Evolutionary conservation across 2,329 filamentous ascomycete genomes (phyloP).

Genomic region (Phialophora expanda): DNA sequence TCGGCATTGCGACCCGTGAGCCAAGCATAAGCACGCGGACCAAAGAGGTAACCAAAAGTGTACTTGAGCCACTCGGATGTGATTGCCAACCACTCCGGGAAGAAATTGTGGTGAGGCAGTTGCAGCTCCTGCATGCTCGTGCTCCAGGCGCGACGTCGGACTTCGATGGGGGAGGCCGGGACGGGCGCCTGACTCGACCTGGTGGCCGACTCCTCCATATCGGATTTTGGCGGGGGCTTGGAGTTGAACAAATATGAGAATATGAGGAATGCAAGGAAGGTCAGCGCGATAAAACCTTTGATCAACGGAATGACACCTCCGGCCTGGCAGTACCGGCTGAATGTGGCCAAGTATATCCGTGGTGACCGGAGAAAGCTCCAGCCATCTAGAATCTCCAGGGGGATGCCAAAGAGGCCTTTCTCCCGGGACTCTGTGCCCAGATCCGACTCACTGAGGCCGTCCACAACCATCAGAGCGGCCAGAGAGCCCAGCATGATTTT

Average conservation of each 20-base stretch:
- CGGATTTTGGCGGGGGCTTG: slow-evolving; percentile 59
- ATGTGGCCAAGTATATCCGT: slow-evolving; percentile 36
- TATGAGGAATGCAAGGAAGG: slow-evolving; percentile 57
- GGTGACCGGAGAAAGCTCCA: slow-evolving; percentile 47
- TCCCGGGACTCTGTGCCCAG: slow-evolving; percentile 66
- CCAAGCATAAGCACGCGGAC: slow-evolving; percentile 75
- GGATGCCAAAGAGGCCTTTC: slow-evolving; percentile 70
- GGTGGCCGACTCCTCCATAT: slow-evolving; percentile 45
- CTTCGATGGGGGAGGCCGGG: slow-evolving; percentile 79
- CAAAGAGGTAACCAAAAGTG: slow-evolving; percentile 76
- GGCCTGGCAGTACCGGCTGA: slow-evolving; percentile 37
- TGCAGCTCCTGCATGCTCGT: slow-evolving; percentile 91
- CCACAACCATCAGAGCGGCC: slow-evolving; percentile 88
- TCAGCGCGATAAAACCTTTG: slow-evolving; percentile 42
- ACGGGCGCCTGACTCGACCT: slow-evolving; percentile 58
- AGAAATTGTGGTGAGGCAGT: slow-evolving; percentile 84
- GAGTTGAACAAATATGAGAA: slow-evolving; percentile 62
- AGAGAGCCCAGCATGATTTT: slow-evolving; percentile 94
- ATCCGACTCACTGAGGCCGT: slow-evolving; percentile 74
- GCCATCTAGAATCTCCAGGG: slow-evolving; percentile 62
- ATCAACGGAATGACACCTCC: slow-evolving; percentile 39
- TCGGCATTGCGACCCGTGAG: slow-evolving; percentile 81
- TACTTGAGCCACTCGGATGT: slow-evolving; percentile 81
- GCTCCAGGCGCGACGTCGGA: slow-evolving; percentile 87
- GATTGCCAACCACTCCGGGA: slow-evolving; percentile 82